Evolutionary conservation across 2,329 filamentous ascomycete species (phyloP), one percentile per base, ranked within the genome.

Genomic region (Sclerotiophoma versabilis): DNA sequence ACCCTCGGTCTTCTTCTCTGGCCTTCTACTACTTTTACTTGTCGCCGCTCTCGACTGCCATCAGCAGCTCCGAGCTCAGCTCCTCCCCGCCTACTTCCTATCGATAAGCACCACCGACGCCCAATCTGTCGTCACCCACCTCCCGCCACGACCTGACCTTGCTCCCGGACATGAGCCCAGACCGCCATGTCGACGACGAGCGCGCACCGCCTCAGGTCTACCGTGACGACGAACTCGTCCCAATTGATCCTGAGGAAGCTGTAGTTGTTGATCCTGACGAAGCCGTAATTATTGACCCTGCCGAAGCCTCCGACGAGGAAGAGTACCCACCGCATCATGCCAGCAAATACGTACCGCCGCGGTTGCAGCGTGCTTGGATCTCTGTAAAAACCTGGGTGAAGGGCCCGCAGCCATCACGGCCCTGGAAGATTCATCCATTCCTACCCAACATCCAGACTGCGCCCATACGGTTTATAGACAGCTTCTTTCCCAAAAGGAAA

Each of bases 361-460:
- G 26, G 88, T 87, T 69, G 63, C 73, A 62, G 71, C 70, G 46
- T 67, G 70, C 66, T 42, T 80, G 76, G 73, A 59, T 48, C 19
- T 68, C 63, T 5, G 70, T 72, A 5, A 72, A 70, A 51, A 81
- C 23, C 63, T 83, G 80, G 80, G 73, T 78, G 11, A 77, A 79
- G 59, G 80, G 80, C 0, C 80, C 80, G 1, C 68, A 80, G 49
- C 80, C 80, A 8, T 76, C 80, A 14, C 71, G 80, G 25, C 76
- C 76, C 29, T 83, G 77, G 74, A 77, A 71, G 47, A 82, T 83
- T 37, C 72, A 61, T 1, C 79, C 80, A 0, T 69, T 90, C 49
- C 84, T 92, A 45, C 88, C 90, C 2, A 69, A 68, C 11, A 72
- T 92, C 11, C 91, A 95, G 71, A 81, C 85, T 58, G 84, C 84